These are phyloP conservation scores for Ceratocystis cacaofunesta DNA, from an alignment of 2,329 filamentous ascomycete species.

Conservation along the genomic window DNA sequence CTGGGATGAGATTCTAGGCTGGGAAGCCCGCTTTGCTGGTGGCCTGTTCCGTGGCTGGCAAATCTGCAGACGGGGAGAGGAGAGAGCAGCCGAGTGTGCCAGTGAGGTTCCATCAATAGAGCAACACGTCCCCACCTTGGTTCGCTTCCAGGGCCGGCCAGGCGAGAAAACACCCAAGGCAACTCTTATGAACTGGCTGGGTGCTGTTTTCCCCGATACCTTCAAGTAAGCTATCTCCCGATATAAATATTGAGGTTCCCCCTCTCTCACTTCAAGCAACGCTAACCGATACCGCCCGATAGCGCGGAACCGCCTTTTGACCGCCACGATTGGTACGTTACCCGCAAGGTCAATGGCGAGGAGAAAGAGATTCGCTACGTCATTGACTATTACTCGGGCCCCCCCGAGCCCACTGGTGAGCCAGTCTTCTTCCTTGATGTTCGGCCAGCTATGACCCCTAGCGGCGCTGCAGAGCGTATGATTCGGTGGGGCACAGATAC, in stretches of 20 bases:
- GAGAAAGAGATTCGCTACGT: constrained; percentile 76
- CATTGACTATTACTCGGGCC: constrained; percentile 89
- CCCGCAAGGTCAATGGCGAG: constrained; percentile 52
- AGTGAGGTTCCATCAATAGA: constrained; percentile 26
- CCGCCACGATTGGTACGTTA: constrained; percentile 91
- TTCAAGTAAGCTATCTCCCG: constrained; percentile 46
- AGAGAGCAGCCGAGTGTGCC: constrained; percentile 31
- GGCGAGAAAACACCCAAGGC: constrained; percentile 86
- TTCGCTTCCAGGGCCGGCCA: constrained; percentile 80
- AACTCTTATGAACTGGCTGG: constrained; percentile 65
- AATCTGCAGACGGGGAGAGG: constrained; percentile 59
- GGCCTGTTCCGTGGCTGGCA: constrained; percentile 61
- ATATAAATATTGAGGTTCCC: not conserved
- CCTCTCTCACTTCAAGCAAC: not conserved
- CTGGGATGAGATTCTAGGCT: constrained; percentile 86
- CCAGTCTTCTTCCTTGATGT: constrained; percentile 95
- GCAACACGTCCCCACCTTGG: constrained; percentile 50
- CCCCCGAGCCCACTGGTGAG: constrained; percentile 68
- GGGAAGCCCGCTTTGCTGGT: constrained; percentile 72
- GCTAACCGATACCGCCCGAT: constrained; percentile 1
- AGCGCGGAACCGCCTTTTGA: constrained; percentile 82
- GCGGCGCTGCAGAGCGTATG: constrained; percentile 63
- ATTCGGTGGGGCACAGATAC: constrained; percentile 85
- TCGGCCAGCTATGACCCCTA: constrained; percentile 71
- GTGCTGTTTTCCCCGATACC: constrained; percentile 60